Conservation (phyloP, 2,329 filamentous ascomycete species). For the Arthrocladium fulminans region DNA sequence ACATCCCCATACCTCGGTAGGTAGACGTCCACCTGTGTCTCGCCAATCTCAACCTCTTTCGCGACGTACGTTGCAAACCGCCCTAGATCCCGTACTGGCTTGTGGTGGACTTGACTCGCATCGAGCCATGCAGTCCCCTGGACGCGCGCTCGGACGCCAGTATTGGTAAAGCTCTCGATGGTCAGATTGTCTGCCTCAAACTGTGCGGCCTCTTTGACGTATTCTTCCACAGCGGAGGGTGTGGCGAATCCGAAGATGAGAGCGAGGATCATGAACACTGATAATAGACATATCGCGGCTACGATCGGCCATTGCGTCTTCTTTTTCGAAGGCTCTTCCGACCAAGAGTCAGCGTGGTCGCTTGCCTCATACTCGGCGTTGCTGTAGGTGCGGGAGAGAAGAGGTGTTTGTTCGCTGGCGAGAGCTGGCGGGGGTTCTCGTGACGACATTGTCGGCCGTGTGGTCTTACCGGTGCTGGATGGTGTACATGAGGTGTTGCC, state of each 20-base stretch:
- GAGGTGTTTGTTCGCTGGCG: constrained; percentile 36
- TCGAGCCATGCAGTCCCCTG: constrained; percentile 77
- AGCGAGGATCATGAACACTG: constrained; percentile 54
- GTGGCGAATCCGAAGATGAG: constrained; percentile 72
- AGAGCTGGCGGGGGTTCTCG: constrained; percentile 26
- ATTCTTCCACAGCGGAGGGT: constrained; percentile 71
- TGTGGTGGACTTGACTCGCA: constrained; percentile 61
- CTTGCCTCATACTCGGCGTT: constrained; percentile 25
- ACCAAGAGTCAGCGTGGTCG: constrained; percentile 20
- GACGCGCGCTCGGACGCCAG: constrained; percentile 69
- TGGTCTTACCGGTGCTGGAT: background rate
- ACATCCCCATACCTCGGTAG: constrained; percentile 74
- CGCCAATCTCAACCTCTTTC: constrained; percentile 61
- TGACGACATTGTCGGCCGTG: constrained; percentile 16
- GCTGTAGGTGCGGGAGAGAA: constrained; percentile 30
- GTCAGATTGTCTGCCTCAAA: constrained; percentile 77
- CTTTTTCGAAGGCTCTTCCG: constrained; percentile 20
- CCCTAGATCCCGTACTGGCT: constrained; percentile 65
- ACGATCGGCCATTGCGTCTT: constrained; percentile 65
- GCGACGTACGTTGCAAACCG: constrained; percentile 72
- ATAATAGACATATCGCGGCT: constrained; percentile 61
- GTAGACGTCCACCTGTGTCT: constrained; percentile 65
- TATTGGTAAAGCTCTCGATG: constrained; percentile 71
- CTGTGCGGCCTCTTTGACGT: constrained; percentile 72
- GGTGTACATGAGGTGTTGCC: background rate